A percentile compares a stretch with the other conserved stretches of the same genome.
These are phyloP conservation scores for Globisporangium orthogonon DNA, from an alignment of 352 stramenopile species.

Conservation along the genomic window DNA sequence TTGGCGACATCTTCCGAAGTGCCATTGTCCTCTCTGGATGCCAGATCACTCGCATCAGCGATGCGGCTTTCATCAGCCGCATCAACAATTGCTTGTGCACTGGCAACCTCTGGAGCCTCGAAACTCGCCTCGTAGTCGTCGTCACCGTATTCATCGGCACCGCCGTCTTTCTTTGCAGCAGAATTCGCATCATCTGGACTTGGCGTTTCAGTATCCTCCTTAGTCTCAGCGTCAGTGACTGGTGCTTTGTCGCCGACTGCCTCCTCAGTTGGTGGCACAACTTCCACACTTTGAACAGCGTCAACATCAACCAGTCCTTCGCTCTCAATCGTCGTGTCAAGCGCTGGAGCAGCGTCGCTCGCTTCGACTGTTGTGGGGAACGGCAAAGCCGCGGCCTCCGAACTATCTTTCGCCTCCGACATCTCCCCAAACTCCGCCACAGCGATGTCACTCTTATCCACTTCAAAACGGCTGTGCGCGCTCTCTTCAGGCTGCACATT, in stretches of 20 bases:
- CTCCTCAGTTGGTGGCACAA: not conserved
- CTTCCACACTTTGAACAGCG: too few species aligned
- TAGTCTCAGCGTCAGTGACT: not conserved
- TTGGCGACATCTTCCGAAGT: not conserved
- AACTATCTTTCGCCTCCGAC: not conserved
- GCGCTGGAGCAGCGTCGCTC: not conserved
- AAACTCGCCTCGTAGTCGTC: conserved; percentile 9
- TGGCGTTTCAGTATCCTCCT: not conserved
- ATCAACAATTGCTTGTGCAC: not conserved
- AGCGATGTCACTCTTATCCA: not conserved
- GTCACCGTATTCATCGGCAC: conserved; percentile 6
- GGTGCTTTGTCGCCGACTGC: not conserved
- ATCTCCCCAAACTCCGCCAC: not conserved
- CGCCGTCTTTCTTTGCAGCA: not conserved
- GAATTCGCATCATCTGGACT: not conserved
- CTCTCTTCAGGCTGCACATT: not conserved
- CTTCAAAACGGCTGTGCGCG: not conserved
- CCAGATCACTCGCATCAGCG: not conserved
- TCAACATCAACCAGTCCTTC: not conserved
- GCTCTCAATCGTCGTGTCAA: not conserved
- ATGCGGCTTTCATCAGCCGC: not conserved
- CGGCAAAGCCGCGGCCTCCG: not conserved
- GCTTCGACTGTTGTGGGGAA: not conserved
- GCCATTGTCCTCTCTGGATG: too few species aligned
- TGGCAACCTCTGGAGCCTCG: conserved; percentile 1